Evolutionary conservation across 306 rosid genomes (phyloP).

Genomic region (Corylus heterophylla): DNA sequence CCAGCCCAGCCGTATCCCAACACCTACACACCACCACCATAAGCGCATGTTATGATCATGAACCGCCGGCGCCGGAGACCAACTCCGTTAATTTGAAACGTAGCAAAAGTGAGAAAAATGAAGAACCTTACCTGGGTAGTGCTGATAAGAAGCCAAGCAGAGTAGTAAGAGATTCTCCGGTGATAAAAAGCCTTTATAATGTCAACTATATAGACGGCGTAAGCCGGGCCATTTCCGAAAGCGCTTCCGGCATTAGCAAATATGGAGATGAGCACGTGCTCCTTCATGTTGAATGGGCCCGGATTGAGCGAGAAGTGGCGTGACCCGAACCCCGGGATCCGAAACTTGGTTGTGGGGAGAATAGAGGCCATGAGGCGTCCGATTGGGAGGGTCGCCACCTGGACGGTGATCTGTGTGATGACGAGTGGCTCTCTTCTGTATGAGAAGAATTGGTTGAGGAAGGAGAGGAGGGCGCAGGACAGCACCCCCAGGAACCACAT

Average conservation of each 20-base stretch:
- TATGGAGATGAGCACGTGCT: constrained; percentile 73
- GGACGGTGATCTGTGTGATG: constrained; percentile 65
- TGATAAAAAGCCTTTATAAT: constrained; percentile 65
- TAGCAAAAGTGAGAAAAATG: background rate
- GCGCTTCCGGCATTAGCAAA: constrained; percentile 80
- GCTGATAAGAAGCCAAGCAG: constrained; percentile 66
- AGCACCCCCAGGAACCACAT: constrained; percentile 75
- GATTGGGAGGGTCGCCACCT: constrained; percentile 64
- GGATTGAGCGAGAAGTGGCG: constrained; percentile 44
- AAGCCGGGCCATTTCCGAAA: constrained; percentile 70
- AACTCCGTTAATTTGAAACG: too few relatives aligned
- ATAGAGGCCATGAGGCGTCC: constrained; percentile 65
- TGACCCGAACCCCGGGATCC: constrained; percentile 45
- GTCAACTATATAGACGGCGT: constrained; percentile 53
- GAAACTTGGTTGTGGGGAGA: constrained; percentile 45
- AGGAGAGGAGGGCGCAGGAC: constrained; percentile 63
- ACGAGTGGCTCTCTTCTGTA: constrained; percentile 70
- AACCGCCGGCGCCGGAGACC: too few relatives aligned
- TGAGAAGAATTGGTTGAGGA: constrained; percentile 79
- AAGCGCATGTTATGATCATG: background rate
- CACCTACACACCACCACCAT: constrained; percentile 35
- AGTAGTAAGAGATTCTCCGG: constrained; percentile 47
- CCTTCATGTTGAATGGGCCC: constrained; percentile 84
- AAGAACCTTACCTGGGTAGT: constrained; percentile 53
- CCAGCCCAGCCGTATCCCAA: constrained; percentile 93